A percentile compares a stretch with the other conserved stretches of the same genome.
phyloP scores from a whole-genome alignment of 2,329 filamentous ascomycete species.

The Colletotrichum camelliae region DNA sequence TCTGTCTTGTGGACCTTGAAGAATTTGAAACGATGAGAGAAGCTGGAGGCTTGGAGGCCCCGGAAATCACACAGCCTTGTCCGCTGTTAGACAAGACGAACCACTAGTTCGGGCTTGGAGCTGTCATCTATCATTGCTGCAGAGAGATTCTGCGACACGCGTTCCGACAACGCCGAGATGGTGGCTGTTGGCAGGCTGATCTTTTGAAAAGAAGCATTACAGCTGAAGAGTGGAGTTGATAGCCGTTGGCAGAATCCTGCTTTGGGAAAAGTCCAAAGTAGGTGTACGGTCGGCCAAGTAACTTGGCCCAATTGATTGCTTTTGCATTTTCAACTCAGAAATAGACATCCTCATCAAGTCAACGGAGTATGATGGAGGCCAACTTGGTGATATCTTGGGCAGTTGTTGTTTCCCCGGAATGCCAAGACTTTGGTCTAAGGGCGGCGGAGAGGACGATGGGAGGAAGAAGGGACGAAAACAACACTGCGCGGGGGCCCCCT shows the following conservation, averaged over 20 bases:
- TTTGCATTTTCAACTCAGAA: neutral
- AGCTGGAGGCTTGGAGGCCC: neutral
- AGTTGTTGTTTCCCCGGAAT: neutral
- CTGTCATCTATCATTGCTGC: neutral
- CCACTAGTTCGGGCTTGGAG: neutral
- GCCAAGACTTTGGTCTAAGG: neutral
- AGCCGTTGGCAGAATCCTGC: no score
- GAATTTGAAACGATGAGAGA: neutral
- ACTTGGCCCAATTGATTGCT: neutral
- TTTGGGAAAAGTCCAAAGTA: neutral
- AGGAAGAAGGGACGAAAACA: neutral
- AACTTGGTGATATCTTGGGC: neutral
- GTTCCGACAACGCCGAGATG: neutral
- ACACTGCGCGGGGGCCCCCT: neutral
- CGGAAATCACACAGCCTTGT: neutral
- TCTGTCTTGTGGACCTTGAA: neutral
- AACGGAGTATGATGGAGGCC: neutral
- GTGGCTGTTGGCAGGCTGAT: neutral
- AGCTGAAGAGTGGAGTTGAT: neutral
- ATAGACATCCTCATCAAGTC: neutral
- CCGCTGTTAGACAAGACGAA: neutral
- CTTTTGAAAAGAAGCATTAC: neutral
- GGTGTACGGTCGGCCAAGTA: fast-evolving
- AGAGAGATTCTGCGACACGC: neutral
- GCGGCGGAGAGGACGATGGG: neutral